Percentiles rank a stretch among this genome's conserved stretches.
Conservation (phyloP, 495 filamentous ascomycete genomes). For the Clohesyomyces aquaticus region DNA sequence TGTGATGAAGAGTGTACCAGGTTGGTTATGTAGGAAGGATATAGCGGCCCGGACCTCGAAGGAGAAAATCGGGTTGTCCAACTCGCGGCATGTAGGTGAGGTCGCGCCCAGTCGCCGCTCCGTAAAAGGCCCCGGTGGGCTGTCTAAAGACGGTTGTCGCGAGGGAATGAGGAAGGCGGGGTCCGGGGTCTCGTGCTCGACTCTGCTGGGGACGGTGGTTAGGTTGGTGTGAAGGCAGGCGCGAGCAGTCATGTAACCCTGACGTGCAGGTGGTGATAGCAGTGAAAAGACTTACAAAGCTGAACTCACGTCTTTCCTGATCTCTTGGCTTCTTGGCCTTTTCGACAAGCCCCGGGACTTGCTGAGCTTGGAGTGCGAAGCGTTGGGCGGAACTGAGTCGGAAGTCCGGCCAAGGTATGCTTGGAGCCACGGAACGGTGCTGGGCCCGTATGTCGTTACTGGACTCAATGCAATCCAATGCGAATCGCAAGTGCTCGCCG, state of each 20-base stretch:
- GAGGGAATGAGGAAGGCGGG: slow-evolving; percentile 7
- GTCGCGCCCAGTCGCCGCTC: slow-evolving; percentile 62
- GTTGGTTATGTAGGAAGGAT: slow-evolving; percentile 33
- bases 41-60: slow-evolving; percentile 12
- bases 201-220: not conserved
- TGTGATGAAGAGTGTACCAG: too few species aligned
- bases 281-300: slow-evolving; percentile 20
- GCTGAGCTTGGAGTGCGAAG: slow-evolving; percentile 7
- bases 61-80: slow-evolving; percentile 19
- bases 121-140: slow-evolving; percentile 26
- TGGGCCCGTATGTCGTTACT: not conserved
- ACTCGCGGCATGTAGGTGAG: slow-evolving; percentile 52
- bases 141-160: slow-evolving; percentile 10
- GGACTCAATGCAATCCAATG: slow-evolving; percentile 22
- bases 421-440: not conserved
- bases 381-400: slow-evolving; percentile 9
- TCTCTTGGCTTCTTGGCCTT: slow-evolving; percentile 15
- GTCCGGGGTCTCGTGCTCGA: not conserved
- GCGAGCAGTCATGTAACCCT: not conserved
- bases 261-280: not conserved
- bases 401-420: not conserved
- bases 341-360: too few species aligned
- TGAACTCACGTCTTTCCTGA: not conserved
- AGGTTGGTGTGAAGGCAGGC: slow-evolving; percentile 1
- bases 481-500: not conserved